Evolutionary conservation across 768 basidiomycete species (phyloP).

Genomic region (Hebeloma cylindrosporum): DNA sequence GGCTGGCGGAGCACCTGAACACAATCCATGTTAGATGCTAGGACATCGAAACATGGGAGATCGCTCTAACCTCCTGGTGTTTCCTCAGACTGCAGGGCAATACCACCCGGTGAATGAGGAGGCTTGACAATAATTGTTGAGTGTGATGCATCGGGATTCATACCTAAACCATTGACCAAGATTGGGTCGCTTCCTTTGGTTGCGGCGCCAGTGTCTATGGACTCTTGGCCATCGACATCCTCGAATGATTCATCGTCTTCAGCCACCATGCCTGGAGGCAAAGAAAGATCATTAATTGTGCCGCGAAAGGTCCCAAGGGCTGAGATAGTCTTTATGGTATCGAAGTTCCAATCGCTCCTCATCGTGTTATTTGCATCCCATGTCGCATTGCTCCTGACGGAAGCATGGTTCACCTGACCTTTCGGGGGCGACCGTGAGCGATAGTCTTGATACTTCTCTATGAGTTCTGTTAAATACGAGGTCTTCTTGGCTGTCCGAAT

Average conservation of each 20-base stretch:
- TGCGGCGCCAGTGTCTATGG: conserved; percentile 62
- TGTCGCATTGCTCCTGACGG: conserved; percentile 53
- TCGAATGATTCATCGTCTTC: conserved; percentile 55
- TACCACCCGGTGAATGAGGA: conserved; percentile 40
- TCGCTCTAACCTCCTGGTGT: conserved; percentile 40
- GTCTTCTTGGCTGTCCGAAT: conserved; percentile 84
- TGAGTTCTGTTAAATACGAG: conserved; percentile 80
- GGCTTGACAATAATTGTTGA: conserved; percentile 74
- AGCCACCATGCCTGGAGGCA: conserved; percentile 55
- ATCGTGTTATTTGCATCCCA: conserved; percentile 79
- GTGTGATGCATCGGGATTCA: conserved; percentile 56
- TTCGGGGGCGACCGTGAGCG: conserved; percentile 61
- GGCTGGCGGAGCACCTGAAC: conserved; percentile 64
- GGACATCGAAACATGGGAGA: conserved; percentile 24
- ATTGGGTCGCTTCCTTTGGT: conserved; percentile 63
- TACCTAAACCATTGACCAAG: conserved; percentile 40
- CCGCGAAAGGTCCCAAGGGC: conserved; percentile 79
- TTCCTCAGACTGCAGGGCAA: conserved; percentile 40
- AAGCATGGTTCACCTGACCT: conserved; percentile 55
- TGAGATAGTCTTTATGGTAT: conserved; percentile 71
- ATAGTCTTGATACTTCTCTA: conserved; percentile 84
- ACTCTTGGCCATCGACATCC: conserved; percentile 42
- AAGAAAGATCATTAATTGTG: conserved; percentile 63
- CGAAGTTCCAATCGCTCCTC: conserved; percentile 95
- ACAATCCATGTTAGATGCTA: conserved; percentile 21